Base-by-base conservation (phyloP, 2,329 filamentous ascomycete species). In the Cladophialophora exuberans region DNA sequence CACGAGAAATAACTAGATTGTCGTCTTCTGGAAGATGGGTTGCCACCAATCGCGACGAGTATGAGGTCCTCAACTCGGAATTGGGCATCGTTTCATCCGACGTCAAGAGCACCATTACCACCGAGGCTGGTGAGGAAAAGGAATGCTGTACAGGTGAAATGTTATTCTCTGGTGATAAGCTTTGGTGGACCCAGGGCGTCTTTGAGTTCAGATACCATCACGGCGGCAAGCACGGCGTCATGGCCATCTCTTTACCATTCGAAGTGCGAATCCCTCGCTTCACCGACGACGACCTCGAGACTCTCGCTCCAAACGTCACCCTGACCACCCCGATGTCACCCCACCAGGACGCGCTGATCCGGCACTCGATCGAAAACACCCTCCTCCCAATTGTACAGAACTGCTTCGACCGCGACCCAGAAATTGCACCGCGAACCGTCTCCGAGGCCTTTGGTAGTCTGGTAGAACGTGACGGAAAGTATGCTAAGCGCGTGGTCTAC, bases 131-230 rank as follows among this genome's bases (percentile, higher is more conserved):
- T 73, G 23, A 61, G 73, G 61, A 75, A 74, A 72, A 15, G 36
- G 80, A 88, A 54, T 79, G 86, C 61, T 82, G 90, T 3, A 80
- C 83, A 10, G 94, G 94, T 38, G 90, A 96, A 69, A 86, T 97
- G 67, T 73, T 90, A 10, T 97, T 99, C 68, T 79, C 86, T 7
- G 92, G 94, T 43, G 92, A 97, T 75, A 96, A 96, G 74, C 81
- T 97, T 2, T 99, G 90, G 87, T 99, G 94, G 94, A 96, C 89
- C 0, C 89, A 93, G 58, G 94, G 94, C 51, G 89, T 95, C 2
- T 99, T 96, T 67, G 94, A 99, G 68, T 95, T 99, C 77, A 86
- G 94, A 35, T 97, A 97, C 73, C 94, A 99, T 73, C 94, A 99
- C 72, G 87, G 90, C 64, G 91, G 91, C 52, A 88, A 88, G 66